Evolutionary conservation across 148 eudicot genomes (phyloP), one percentile per base, ranked within the genome.

Genomic region (Persicaria maculosa): DNA sequence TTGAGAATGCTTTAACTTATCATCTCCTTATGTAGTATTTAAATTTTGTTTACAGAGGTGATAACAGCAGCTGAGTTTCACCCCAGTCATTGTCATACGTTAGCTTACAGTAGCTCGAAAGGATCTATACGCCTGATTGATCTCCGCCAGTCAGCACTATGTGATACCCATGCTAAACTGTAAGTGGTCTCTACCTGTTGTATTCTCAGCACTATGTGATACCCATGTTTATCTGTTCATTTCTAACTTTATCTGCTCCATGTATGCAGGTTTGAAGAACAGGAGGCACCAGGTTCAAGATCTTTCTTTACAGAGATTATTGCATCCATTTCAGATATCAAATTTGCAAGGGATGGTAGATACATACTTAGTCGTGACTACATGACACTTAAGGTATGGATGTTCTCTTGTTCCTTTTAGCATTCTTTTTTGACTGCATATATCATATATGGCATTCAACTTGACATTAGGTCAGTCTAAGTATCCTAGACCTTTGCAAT

Each of bases 1-100:
- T 1, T 0, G 2, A 2, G 1, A 2, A 31, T 31, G 36, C 36
- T 31, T 31, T 31, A 31, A 31, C 36, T 31, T 44, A 16, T 69
- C 7, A 25, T n/a, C 50, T 3, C 16, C 10, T 11, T 72, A n/a
- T 10, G 9, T 68, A 43, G 3, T 19, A 12, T 12, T 48, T 12
- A 48, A 48, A 19, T 59, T 59, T 58, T 19, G 5, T 20, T 71
- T 43, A 69, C 89, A 90, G 91, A 90, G 91, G 94, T 88, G 72
- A 90, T 88, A 74, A 90, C 94, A 47, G 86, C 91, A 70, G 90
- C 91, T 17, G 91, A 90, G 81, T 90, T 90, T 79, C 94, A 90
- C 79, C 94, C 91, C 53, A 78, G 76, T 57, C 91, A 88, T 74
- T 90, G 94, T 81, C 86, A 90, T 78, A 90, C 67, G 59, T 84